A percentile compares a stretch with the other conserved stretches of the same genome.
These are phyloP conservation scores for Ophiostoma tasmaniense DNA, from an alignment of 2,329 filamentous ascomycete species.

Conservation along the genomic window DNA sequence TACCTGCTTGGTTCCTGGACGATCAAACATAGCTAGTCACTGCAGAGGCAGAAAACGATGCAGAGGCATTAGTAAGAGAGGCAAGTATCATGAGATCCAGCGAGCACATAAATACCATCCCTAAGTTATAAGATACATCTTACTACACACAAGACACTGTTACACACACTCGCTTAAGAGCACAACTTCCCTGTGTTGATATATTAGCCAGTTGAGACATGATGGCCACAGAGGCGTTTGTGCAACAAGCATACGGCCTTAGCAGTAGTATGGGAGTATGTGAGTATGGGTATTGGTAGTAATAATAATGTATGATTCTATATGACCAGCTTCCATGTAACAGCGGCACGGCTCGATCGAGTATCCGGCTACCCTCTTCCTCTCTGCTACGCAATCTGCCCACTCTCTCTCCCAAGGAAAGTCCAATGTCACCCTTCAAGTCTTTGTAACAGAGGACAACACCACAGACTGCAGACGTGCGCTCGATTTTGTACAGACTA, in stretches of 20 bases:
- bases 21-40: not conserved
- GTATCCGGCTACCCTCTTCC: conserved; percentile 1
- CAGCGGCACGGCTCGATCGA: not conserved
- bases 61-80: not conserved
- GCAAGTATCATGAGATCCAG: not conserved
- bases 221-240: not conserved
- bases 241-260: not conserved
- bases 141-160: not conserved
- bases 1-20: not conserved
- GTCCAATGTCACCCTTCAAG: not conserved
- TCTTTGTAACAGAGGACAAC: not conserved
- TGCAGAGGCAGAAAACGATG: no score
- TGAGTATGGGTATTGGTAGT: no score
- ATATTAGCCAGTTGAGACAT: not conserved
- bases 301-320: not conserved
- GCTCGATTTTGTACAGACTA: not conserved
- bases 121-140: not conserved
- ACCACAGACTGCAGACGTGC: not conserved
- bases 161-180: not conserved
- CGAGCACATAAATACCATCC: not conserved
- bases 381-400: not conserved
- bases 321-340: not conserved
- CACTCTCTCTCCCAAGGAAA: not conserved
- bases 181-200: not conserved
- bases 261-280: not conserved